Percentiles rank a stretch among this genome's conserved stretches.
These are phyloP conservation scores for Paramecium tetraurelia DNA, from an alignment of 73 alveolate species.

Conservation along the genomic window DNA sequence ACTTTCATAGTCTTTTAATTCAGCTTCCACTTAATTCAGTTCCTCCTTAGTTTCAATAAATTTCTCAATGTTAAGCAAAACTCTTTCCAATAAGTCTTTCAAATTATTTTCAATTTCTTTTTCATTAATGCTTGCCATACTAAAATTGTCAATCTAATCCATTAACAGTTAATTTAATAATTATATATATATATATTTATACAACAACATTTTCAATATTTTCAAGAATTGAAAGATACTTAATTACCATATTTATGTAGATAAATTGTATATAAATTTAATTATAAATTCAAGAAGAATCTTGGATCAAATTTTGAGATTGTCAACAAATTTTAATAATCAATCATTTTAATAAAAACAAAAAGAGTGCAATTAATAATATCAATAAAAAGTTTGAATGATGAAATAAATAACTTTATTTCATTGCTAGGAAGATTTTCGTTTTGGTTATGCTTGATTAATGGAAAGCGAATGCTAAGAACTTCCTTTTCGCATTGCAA, in stretches of 20 bases:
- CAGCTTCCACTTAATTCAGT: constrained; percentile 29
- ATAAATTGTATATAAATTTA: no score
- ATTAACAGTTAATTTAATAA: neutral
- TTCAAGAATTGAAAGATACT: neutral
- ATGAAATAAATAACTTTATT: neutral
- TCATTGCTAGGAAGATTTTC: neutral
- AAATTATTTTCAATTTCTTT: neutral
- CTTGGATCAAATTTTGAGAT: neutral
- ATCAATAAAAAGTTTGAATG: neutral
- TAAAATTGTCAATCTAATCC: neutral
- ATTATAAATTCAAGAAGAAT: neutral
- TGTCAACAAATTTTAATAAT: neutral
- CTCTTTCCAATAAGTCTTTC: constrained; percentile 20
- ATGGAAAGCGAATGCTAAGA: neutral
- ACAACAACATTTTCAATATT: neutral
- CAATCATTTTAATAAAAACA: neutral
- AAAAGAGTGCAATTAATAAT: neutral
- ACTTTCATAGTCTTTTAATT: constrained; percentile 45
- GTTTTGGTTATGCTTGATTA: neutral
- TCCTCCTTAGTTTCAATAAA: constrained; percentile 44
- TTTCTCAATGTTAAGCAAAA: neutral
- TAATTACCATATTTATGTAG: neutral
- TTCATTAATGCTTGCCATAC: neutral
- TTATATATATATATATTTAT: neutral
- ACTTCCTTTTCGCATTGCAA: neutral